These are phyloP conservation scores for Pythium dissimile DNA, from an alignment of 352 stramenopile species.

Conservation along the genomic window DNA sequence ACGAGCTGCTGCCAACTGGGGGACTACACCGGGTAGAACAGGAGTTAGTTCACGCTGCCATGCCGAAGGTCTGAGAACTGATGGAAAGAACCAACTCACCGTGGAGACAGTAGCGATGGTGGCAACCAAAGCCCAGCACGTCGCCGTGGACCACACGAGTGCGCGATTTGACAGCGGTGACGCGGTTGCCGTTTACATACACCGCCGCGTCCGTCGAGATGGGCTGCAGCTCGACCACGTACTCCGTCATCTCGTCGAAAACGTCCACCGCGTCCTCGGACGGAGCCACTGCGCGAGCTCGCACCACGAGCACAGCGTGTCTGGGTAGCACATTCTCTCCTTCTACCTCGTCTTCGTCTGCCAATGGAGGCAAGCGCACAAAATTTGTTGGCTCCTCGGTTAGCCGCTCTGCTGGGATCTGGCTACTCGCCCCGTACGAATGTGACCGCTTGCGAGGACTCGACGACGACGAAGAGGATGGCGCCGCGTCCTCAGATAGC, in stretches of 20 bases:
- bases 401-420: not conserved
- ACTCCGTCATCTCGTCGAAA: slow-evolving; percentile 9
- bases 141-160: slow-evolving; percentile 18
- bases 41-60: too few species aligned
- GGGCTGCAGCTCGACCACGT: slow-evolving; percentile 18
- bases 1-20: slow-evolving; percentile 4
- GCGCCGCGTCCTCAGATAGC: too few species aligned
- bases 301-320: slow-evolving; percentile 10
- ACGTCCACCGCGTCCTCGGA: not conserved
- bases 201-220: slow-evolving; percentile 2
- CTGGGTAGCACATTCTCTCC: not conserved
- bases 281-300: not conserved
- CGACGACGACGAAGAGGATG: too few species aligned
- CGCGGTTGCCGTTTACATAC: slow-evolving; percentile 9
- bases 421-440: not conserved
- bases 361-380: not conserved
- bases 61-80: too few species aligned
- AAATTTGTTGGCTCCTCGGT: slow-evolving; percentile 10
- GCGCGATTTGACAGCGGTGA: not conserved
- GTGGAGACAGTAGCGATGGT: slow-evolving; percentile 18
- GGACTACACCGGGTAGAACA: slow-evolving; percentile 1
- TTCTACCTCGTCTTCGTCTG: not conserved
- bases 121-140: slow-evolving; percentile 6
- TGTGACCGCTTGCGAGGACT: slow-evolving; percentile 2
- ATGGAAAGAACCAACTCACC: slow-evolving; percentile 11